These are phyloP conservation scores for Camellia sinensis DNA, from an alignment of 148 eudicot genomes.

Conservation along the genomic window DNA sequence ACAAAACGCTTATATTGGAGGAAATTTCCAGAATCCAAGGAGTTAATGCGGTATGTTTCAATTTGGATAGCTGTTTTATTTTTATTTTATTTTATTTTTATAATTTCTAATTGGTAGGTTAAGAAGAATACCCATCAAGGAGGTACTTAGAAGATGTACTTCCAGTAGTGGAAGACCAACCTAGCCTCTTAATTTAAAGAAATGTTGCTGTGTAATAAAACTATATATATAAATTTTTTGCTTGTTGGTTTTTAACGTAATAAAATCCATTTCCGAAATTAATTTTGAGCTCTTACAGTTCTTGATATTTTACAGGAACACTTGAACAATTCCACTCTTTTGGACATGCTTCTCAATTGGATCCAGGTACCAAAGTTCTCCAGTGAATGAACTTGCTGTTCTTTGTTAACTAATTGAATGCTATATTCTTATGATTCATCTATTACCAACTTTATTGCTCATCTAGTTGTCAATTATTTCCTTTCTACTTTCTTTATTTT, in stretches of 20 bases:
- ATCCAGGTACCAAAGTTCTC: slow-evolving; percentile 55
- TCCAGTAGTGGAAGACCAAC: not conserved
- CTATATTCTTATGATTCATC: not conserved
- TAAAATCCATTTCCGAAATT: not conserved
- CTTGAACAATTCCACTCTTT: slow-evolving; percentile 39
- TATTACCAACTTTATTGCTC: not conserved
- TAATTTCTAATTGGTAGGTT: not conserved
- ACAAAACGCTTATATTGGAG: slow-evolving; percentile 45
- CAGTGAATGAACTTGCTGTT: not conserved
- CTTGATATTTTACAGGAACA: slow-evolving; percentile 46
- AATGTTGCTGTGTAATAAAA: not conserved
- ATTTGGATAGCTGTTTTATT: not conserved
- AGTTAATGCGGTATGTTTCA: slow-evolving; percentile 47
- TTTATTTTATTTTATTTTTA: not conserved
- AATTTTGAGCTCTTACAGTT: slow-evolving; percentile 16
- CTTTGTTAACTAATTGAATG: not conserved
- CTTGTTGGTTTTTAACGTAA: not conserved
- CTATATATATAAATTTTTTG: not conserved
- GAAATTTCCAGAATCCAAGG: slow-evolving; percentile 67
- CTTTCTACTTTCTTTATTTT: not conserved
- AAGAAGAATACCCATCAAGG: not conserved
- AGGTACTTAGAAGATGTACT: not conserved
- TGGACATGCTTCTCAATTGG: slow-evolving; percentile 87
- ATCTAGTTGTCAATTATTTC: not conserved
- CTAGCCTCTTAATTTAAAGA: not conserved